Base-by-base conservation (phyloP, 768 basidiomycete species). In the Cystobasidium tubakii region DNA sequence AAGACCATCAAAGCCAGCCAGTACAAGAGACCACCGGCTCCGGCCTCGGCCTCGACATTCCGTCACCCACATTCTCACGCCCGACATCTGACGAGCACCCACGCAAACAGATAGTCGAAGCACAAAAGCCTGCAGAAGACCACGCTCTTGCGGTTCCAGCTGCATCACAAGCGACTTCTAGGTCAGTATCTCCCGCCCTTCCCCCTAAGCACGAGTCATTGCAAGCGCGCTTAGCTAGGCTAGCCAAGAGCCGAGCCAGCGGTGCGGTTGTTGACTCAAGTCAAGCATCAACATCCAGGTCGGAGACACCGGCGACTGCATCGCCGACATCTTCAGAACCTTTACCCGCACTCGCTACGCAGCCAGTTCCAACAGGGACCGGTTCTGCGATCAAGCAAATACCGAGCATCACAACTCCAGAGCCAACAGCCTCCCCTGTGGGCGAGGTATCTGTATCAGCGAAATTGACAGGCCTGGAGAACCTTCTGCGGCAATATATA, bases 171-270 rank as follows among this genome's bases (percentile, higher is more conserved):
- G 23, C 53, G 17, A 53, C 31, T 34, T 39, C 69, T 34, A 21
- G 50, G 21, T 17, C 55, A 31, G 69, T 53, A 4, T 44, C 69
- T 7, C 50, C 69, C 25, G 44, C 31, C 1, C 69, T 53, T 13
- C 50, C 46, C 10, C 66, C 66, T 15, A 71, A 71, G 25, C 69
- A 55, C 54, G 69, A 71, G 44, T 57, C 53, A 10, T 34, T 71
- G 19, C 50, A 53, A n/a, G 69, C 69, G 21, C 53, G 69, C 33
- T 31, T 71, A 15, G 69, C 69, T 17, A 31, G 69, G 39, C 53
- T 71, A 6, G 57, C 57, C 27, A 60, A 60, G 23, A 29, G 29
- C 57, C 57, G 57, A 19, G 21, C 53, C 13, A 46, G 33, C 12
- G 54, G 17, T 9, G 10, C 69, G n/a, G 33, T 43, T 7, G 10